Percentiles rank a stretch among this genome's conserved stretches.
Conservation (phyloP, 768 basidiomycete species). For the Pluteus cervinus region DNA sequence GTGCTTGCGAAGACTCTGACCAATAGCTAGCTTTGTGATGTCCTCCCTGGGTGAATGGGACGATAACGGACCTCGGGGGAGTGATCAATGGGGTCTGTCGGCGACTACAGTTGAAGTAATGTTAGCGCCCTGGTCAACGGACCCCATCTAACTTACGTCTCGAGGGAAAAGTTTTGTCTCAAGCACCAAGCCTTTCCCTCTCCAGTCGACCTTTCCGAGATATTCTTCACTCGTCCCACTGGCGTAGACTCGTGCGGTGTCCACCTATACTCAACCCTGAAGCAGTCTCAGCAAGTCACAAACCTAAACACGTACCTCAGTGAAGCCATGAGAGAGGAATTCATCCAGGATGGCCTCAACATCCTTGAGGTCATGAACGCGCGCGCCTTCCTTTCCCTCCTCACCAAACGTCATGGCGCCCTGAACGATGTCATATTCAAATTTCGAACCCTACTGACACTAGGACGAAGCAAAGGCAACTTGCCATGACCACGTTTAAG, state of each 20-base stretch:
- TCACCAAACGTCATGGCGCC: constrained; percentile 54
- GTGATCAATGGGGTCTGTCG: constrained; percentile 20
- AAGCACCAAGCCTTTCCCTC: constrained; percentile 43
- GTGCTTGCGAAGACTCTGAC: constrained; percentile 39
- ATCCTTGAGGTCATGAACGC: constrained; percentile 42
- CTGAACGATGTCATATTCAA: constrained; percentile 17
- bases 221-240: constrained; percentile 51
- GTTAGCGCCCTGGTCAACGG: neutral
- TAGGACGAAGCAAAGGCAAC: neutral
- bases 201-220: constrained; percentile 47
- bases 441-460: no score
- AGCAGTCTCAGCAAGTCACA: constrained; percentile 8
- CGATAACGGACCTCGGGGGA: constrained; percentile 30
- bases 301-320: no score
- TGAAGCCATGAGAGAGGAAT: constrained; percentile 51
- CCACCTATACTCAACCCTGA: constrained; percentile 31
- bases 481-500: constrained; percentile 47
- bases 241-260: constrained; percentile 45
- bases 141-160: constrained; percentile 12
- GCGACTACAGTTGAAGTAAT: constrained; percentile 1
- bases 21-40: no score
- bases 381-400: constrained; percentile 38
- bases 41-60: no score
- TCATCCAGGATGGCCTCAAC: constrained; percentile 48
- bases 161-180: constrained; percentile 56